Evolutionary conservation across 2,329 filamentous ascomycete genomes (phyloP).

Genomic region (Ascochyta clinopodiicola): DNA sequence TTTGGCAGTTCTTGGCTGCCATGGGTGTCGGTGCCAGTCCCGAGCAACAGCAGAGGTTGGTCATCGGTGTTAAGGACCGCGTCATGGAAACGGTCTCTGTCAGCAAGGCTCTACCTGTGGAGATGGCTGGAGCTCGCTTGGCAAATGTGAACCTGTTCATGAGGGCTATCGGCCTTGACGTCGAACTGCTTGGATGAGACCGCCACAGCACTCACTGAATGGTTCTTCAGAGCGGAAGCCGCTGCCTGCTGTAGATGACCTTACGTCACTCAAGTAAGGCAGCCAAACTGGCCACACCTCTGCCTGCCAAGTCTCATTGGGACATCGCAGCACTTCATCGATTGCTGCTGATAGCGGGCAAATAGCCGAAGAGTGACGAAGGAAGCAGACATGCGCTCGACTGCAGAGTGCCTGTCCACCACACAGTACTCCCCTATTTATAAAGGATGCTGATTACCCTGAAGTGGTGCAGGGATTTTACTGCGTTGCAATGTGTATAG

Average conservation of each 20-base stretch:
- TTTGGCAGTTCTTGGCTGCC: slow-evolving; percentile 96
- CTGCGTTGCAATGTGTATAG: slow-evolving; percentile 4
- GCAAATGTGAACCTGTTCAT: slow-evolving; percentile 98
- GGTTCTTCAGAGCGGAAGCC: background rate
- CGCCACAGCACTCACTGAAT: background rate
- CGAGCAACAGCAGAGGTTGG: slow-evolving; percentile 92
- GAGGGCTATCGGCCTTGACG: slow-evolving; percentile 97
- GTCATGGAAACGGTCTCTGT: slow-evolving; percentile 94
- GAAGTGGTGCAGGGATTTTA: slow-evolving; percentile 21
- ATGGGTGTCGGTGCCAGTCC: slow-evolving; percentile 92
- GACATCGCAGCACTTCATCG: background rate
- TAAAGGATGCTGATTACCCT: slow-evolving; percentile 18
- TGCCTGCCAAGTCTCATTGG: background rate
- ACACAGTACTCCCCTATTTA: slow-evolving; percentile 19
- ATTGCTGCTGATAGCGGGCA: background rate
- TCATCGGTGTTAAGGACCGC: slow-evolving; percentile 95
- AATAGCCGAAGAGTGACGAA: background rate
- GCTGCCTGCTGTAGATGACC: background rate
- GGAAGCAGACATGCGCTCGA: slow-evolving; percentile 10
- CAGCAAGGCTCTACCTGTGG: slow-evolving; percentile 85
- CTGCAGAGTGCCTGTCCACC: slow-evolving; percentile 11
- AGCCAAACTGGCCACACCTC: background rate
- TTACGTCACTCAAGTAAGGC: background rate
- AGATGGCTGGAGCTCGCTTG: slow-evolving; percentile 82
- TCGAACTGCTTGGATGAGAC: slow-evolving; percentile 73